Evolutionary conservation across 352 stramenopile genomes (phyloP), one percentile per base, ranked within the genome.

Genomic region (Phytophthora palmivora): DNA sequence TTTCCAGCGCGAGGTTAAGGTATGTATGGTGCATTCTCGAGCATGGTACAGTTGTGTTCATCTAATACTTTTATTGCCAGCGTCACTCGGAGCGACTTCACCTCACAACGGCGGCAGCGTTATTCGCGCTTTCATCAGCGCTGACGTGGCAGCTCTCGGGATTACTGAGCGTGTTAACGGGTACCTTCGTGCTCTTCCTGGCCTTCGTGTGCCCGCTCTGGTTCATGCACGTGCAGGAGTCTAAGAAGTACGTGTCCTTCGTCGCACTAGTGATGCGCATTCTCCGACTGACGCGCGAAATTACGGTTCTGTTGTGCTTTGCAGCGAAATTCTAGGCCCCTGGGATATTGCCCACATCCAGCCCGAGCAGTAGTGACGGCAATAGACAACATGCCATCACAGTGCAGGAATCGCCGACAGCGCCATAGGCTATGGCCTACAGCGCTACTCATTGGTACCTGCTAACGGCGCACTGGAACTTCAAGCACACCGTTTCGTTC

Each of bases 301-400:
- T 44, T 18, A 44, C 38, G 16, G 69, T 46, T 58, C 67, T 63
- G 52, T 67, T 54, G 39, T 64, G 47, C 42, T 12, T 48, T 46
- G 24, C 49, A 95, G 87, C 54, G 79, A 95, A 61, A 96, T 97
- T 70, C 74, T 95, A 30, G 92, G 92, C 0, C 92, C 92, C 2
- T 98, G 92, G 92, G 92, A 98, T 57, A 97, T 97, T 53, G 88
- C 88, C 18, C 85, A 95, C 44, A 83, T 91, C 65, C 75, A 91
- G 52, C 79, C 79, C 19, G 74, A 90, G 61, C 76, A 87, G 52
- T 87, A 62, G 67, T 37, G 8, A 14, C 3, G 21, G n/a, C 28
- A 18, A 54, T 55, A 44, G 9, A 22, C 28, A 32, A 39, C 22
- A 7, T 2, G 3, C 24, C 26, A 49, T 12, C 14, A 15, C n/a